These are phyloP conservation scores for Obba rivulosa DNA, from an alignment of 768 basidiomycete species.

Conservation along the genomic window DNA sequence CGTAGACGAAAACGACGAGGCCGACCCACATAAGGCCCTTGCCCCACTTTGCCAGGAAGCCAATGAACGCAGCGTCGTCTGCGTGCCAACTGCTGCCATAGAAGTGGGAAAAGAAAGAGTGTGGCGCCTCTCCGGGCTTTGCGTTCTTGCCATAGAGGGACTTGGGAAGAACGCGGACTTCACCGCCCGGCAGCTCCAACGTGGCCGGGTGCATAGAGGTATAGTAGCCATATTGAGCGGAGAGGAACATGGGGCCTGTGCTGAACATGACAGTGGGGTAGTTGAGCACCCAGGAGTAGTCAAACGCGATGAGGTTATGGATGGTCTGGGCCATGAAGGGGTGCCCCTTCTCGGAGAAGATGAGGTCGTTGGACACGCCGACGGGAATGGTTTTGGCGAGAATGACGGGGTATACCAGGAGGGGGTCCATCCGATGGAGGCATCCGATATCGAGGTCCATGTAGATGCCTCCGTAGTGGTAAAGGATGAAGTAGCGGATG, in stretches of 20 bases:
- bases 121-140: constrained; percentile 70
- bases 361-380: constrained; percentile 96
- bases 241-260: constrained; percentile 98
- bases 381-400: constrained; percentile 95
- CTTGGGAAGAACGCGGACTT: constrained; percentile 91
- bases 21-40: constrained; percentile 86
- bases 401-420: constrained; percentile 82
- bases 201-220: constrained; percentile 59
- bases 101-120: constrained; percentile 95
- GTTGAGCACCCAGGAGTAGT: constrained; percentile 91
- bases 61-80: constrained; percentile 96
- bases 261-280: constrained; percentile 99
- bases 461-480: constrained; percentile 94
- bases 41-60: constrained; percentile 87
- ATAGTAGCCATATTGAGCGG: constrained; percentile 89
- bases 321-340: constrained; percentile 92
- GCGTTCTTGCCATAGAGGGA: constrained; percentile 98
- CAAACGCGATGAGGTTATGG: constrained; percentile 85
- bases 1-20: constrained; percentile 62
- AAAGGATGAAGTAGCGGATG: constrained; percentile 96
- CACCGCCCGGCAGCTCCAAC: constrained; percentile 47
- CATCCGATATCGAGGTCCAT: constrained; percentile 97
- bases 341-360: constrained; percentile 81
- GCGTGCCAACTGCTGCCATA: constrained; percentile 99
- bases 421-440: constrained; percentile 75